Evolutionary conservation across 2,329 filamentous ascomycete genomes (phyloP).

Genomic region (Epichloe elymi): DNA sequence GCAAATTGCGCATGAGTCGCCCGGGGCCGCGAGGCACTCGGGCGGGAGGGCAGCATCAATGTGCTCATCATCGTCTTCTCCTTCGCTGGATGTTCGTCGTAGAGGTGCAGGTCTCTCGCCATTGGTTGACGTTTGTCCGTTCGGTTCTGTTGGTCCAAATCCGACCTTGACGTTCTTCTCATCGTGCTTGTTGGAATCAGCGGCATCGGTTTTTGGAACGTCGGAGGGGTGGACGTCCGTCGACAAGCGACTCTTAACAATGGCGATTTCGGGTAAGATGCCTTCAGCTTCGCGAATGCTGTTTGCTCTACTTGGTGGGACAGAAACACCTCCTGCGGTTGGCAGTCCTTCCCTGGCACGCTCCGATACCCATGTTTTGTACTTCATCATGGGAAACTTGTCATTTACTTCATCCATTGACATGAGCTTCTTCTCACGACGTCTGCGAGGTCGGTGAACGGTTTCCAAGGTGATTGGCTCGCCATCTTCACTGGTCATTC

Average conservation of each 20-base stretch:
- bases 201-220: slow-evolving; percentile 8
- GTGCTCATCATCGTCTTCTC: slow-evolving; percentile 60
- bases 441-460: slow-evolving; percentile 73
- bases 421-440: slow-evolving; percentile 97
- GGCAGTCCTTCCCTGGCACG: slow-evolving; percentile 75
- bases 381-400: slow-evolving; percentile 89
- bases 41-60: slow-evolving; percentile 73
- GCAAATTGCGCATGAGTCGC: slow-evolving; percentile 93
- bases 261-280: slow-evolving; percentile 29
- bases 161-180: slow-evolving; percentile 8
- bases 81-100: slow-evolving; percentile 32
- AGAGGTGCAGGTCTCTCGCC: slow-evolving; percentile 16
- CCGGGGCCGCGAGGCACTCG: slow-evolving; percentile 67
- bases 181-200: slow-evolving; percentile 8
- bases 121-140: slow-evolving; percentile 14
- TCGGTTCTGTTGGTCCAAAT: slow-evolving; percentile 9
- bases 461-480: slow-evolving; percentile 77
- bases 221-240: slow-evolving; percentile 12
- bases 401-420: slow-evolving; percentile 98
- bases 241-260: slow-evolving; percentile 31
- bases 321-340: slow-evolving; percentile 69
- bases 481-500: slow-evolving; percentile 65
- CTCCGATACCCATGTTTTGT: slow-evolving; percentile 84
- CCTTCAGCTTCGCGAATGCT: slow-evolving; percentile 59
- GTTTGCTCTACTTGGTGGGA: slow-evolving; percentile 56